phyloP scores from a whole-genome alignment of 2,329 filamentous ascomycete species.

The Penicillium sp. region DNA sequence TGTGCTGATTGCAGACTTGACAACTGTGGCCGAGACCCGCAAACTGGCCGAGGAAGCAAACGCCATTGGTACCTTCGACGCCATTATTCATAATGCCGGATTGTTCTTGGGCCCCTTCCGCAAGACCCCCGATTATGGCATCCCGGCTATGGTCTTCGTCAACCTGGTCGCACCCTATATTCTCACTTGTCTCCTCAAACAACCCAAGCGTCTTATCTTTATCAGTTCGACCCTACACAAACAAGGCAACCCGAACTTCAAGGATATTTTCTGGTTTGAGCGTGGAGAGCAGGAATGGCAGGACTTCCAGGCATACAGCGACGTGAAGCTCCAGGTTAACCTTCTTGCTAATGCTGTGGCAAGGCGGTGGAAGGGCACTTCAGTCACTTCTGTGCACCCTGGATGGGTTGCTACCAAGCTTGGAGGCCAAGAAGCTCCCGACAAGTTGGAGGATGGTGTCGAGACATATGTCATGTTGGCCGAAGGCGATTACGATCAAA shows the following conservation, averaged over 20 bases:
- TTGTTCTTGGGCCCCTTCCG: slow-evolving; percentile 40
- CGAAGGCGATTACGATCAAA: slow-evolving; percentile 23
- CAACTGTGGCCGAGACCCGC: slow-evolving; percentile 47
- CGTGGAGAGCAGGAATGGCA: slow-evolving; percentile 33
- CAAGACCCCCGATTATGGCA: slow-evolving; percentile 40
- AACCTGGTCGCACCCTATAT: slow-evolving; percentile 55
- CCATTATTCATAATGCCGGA: slow-evolving; percentile 55
- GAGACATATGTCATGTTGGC: slow-evolving; percentile 49
- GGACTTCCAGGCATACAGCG: slow-evolving; percentile 44
- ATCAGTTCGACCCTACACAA: slow-evolving; percentile 49
- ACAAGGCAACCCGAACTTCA: slow-evolving; percentile 41
- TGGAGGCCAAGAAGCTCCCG: slow-evolving; percentile 45
- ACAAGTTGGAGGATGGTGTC: slow-evolving; percentile 44
- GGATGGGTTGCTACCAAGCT: slow-evolving; percentile 53
- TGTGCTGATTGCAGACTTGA: slow-evolving; percentile 51
- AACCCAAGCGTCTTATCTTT: slow-evolving; percentile 50
- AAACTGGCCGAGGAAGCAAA: slow-evolving; percentile 49
- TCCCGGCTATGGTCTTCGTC: slow-evolving; percentile 48
- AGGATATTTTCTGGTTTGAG: slow-evolving; percentile 39
- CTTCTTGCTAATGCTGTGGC: slow-evolving; percentile 52
- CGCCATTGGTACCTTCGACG: slow-evolving; percentile 49
- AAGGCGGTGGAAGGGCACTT: slow-evolving; percentile 41
- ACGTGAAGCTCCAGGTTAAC: slow-evolving; percentile 54
- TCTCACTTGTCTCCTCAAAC: slow-evolving; percentile 46
- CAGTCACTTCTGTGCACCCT: slow-evolving; percentile 46